Conservation (phyloP, 2,329 filamentous ascomycete species). For the Massarina eburnea region DNA sequence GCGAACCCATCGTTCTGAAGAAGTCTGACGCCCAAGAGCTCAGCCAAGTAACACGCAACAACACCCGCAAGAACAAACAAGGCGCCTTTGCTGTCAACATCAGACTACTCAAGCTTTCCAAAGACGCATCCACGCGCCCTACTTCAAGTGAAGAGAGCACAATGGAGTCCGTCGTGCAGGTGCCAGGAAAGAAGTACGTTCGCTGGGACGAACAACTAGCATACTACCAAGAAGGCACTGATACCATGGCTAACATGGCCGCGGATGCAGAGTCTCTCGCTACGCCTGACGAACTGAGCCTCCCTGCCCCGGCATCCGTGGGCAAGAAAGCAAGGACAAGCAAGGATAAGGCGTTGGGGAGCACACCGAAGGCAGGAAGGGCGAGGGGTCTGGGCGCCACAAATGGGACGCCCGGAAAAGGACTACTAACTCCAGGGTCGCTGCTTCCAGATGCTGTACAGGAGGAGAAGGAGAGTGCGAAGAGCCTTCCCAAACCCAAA, state of each 20-base stretch:
- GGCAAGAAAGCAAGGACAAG: constrained; percentile 27
- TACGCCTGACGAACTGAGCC: constrained; percentile 36
- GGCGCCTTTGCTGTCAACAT: constrained; percentile 47
- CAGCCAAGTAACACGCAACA: constrained; percentile 47
- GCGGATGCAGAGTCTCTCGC: constrained; percentile 35
- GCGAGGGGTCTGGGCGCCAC: constrained; percentile 35
- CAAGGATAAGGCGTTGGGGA: constrained; percentile 23
- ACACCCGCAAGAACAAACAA: constrained; percentile 55
- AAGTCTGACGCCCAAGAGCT: constrained; percentile 53
- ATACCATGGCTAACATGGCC: constrained; percentile 25
- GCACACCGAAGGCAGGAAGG: constrained; percentile 37
- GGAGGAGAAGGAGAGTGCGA: constrained; percentile 22
- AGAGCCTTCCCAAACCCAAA: constrained; percentile 12
- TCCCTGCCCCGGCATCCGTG: constrained; percentile 16
- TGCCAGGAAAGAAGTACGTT: constrained; percentile 39
- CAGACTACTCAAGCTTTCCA: constrained; percentile 46
- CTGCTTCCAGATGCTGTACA: constrained; percentile 31
- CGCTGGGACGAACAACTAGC: constrained; percentile 51
- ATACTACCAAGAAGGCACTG: constrained; percentile 47
- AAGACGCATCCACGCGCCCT: constrained; percentile 19
- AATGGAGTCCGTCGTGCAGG: constrained; percentile 10
- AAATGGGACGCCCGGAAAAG: constrained; percentile 44
- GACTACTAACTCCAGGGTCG: constrained; percentile 29
- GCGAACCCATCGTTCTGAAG: constrained; percentile 49
- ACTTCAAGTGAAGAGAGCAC: constrained; percentile 7